These are phyloP conservation scores for Penicillium sp. DNA, from an alignment of 2,329 filamentous ascomycete species.

Conservation along the genomic window DNA sequence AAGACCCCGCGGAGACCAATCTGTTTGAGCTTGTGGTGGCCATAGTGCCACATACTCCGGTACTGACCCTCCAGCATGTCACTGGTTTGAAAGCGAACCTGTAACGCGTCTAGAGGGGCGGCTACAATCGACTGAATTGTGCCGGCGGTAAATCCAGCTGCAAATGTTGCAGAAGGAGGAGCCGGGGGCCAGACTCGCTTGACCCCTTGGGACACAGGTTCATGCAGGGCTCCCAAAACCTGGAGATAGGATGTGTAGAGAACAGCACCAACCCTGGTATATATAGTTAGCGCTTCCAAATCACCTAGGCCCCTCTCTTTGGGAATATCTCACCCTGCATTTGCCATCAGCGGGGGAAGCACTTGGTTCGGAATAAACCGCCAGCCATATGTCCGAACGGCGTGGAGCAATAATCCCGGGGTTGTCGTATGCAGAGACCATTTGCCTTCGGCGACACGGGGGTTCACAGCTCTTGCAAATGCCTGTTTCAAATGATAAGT, in stretches of 20 bases:
- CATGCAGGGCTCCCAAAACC: constrained; percentile 57
- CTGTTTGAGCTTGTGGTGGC: constrained; percentile 55
- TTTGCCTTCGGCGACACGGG: constrained; percentile 45
- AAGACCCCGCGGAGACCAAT: constrained; percentile 63
- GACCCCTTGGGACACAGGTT: constrained; percentile 55
- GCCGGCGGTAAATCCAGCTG: constrained; percentile 61
- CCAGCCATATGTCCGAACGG: constrained; percentile 63
- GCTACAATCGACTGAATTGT: constrained; percentile 61
- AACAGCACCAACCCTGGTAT: constrained; percentile 57
- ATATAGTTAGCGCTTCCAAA: not conserved
- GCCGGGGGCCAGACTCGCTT: constrained; percentile 63
- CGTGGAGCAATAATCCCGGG: constrained; percentile 61
- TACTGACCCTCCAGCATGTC: constrained; percentile 61
- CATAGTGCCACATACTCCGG: constrained; percentile 65
- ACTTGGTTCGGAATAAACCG: constrained; percentile 64
- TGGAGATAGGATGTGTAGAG: constrained; percentile 65
- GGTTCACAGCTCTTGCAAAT: constrained; percentile 64
- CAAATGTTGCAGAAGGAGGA: constrained; percentile 53
- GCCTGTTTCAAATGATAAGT: constrained; percentile 43
- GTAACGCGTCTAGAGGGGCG: constrained; percentile 63
- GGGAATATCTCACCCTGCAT: constrained; percentile 51
- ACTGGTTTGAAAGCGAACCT: constrained; percentile 60
- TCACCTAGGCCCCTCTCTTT: not conserved
- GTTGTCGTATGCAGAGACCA: constrained; percentile 64
- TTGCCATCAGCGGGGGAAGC: constrained; percentile 62